These are phyloP conservation scores for Solanum tacnaense DNA, from an alignment of 257 asterid species.

Conservation along the genomic window DNA sequence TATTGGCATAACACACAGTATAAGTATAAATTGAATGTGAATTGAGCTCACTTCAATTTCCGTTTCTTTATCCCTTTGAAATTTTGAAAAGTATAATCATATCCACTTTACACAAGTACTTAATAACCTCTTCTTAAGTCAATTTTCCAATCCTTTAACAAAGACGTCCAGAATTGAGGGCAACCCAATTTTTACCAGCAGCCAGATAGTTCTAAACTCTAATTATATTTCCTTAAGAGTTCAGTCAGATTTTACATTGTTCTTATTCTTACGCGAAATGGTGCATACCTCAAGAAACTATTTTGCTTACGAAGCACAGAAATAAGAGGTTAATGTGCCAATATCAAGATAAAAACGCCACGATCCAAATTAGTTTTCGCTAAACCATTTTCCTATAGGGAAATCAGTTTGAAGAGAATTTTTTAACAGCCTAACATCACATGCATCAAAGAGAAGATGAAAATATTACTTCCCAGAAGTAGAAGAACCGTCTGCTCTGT, in stretches of 20 bases:
- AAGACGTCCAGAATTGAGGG: background rate
- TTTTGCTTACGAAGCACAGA: background rate
- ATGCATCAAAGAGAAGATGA: background rate
- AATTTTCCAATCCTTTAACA: background rate
- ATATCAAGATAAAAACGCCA: background rate
- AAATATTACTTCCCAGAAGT: background rate
- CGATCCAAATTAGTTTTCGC: background rate
- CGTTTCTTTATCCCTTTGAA: background rate
- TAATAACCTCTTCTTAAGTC: background rate
- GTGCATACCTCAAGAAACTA: background rate
- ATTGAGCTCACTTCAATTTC: background rate
- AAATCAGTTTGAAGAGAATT: background rate
- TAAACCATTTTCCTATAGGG: background rate
- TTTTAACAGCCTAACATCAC: background rate
- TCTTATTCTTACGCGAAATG: background rate
- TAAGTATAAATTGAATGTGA: background rate
- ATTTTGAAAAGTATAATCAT: background rate
- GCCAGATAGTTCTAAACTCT: background rate
- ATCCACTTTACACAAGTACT: background rate
- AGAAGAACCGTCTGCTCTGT: slow-evolving; percentile 3
- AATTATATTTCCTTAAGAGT: background rate
- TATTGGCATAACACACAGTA: background rate
- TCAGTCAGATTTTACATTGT: background rate
- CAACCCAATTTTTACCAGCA: background rate
- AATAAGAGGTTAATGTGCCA: background rate